Conservation (phyloP, 192 early-diverging fungal species). For the Backusella morwellensis region DNA sequence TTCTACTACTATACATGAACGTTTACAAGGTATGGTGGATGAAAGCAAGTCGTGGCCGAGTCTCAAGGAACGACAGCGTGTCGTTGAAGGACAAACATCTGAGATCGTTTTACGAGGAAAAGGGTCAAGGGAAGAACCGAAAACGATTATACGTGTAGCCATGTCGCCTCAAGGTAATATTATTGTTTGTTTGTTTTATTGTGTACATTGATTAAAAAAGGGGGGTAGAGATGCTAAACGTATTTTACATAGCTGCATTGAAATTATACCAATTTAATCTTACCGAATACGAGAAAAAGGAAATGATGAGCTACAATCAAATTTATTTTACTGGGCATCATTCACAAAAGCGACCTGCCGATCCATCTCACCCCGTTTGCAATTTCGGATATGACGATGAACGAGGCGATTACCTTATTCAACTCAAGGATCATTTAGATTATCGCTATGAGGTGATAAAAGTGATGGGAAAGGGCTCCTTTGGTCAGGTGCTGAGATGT, state of each 20-base stretch:
- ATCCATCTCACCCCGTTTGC: not conserved
- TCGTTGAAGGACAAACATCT: not conserved
- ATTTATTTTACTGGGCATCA: slow-evolving; percentile 9
- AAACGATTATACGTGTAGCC: slow-evolving; percentile 5
- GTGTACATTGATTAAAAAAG: not conserved
- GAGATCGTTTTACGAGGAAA: not conserved
- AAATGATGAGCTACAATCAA: slow-evolving; percentile 5
- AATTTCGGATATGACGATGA: slow-evolving; percentile 68
- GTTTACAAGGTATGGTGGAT: slow-evolving; percentile 10
- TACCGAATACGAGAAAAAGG: slow-evolving; percentile 35
- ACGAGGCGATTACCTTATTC: slow-evolving; percentile 86
- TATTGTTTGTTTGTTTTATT: not conserved
- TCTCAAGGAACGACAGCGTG: not conserved
- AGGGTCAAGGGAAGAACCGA: not conserved
- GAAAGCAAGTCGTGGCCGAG: not conserved
- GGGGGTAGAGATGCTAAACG: no score
- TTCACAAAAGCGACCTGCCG: not conserved
- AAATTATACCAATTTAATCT: slow-evolving; percentile 11
- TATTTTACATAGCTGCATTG: slow-evolving; percentile 7
- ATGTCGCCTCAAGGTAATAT: slow-evolving; percentile 12
- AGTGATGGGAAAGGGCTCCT: slow-evolving; percentile 86
- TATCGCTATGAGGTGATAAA: slow-evolving; percentile 91
- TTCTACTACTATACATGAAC: not conserved
- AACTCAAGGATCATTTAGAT: slow-evolving; percentile 78
- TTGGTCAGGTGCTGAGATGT: slow-evolving; percentile 92